Conservation (phyloP, 1,284 basidiomycete genomes). For the Mycosarcoma maydis region DNA sequence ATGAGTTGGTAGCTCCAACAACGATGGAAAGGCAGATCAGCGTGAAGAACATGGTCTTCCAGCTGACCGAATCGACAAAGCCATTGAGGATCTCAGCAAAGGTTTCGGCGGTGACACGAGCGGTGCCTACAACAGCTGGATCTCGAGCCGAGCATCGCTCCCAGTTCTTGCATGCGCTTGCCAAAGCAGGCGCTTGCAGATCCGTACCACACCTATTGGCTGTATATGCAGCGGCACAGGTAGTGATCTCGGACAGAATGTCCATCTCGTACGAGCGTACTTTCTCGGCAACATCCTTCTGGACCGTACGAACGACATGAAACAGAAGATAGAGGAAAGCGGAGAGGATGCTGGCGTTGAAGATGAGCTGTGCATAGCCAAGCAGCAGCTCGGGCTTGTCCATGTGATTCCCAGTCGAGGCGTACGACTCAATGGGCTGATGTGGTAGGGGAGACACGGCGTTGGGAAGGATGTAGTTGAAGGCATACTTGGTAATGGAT, state of each 20-base stretch:
- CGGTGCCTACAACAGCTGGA: constrained; percentile 85
- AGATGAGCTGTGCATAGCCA: constrained; percentile 81
- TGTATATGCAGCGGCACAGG: constrained; percentile 49
- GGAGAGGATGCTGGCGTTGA: constrained; percentile 86
- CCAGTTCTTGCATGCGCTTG: constrained; percentile 72
- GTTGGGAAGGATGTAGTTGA: constrained; percentile 48
- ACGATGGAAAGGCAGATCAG: constrained; percentile 60
- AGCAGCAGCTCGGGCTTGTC: constrained; percentile 54
- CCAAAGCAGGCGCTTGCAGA: constrained; percentile 57
- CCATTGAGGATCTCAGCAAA: constrained; percentile 95
- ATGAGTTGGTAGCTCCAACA: constrained; percentile 63
- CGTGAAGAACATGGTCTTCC: constrained; percentile 82
- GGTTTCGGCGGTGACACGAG: constrained; percentile 89
- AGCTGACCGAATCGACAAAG: constrained; percentile 95
- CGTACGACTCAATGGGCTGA: constrained; percentile 3
- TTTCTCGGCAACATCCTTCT: constrained; percentile 86
- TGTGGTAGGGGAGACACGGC: constrained; percentile 21
- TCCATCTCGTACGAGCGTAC: constrained; percentile 85
- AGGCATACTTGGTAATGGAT: constrained; percentile 48
- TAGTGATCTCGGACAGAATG: constrained; percentile 57
- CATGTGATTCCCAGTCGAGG: constrained; percentile 23
- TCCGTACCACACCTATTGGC: constrained; percentile 60
- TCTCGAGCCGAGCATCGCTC: constrained; percentile 96
- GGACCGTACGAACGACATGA: constrained; percentile 86
- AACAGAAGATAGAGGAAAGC: constrained; percentile 85